A percentile compares a stretch with the other conserved stretches of the same genome.
Evolutionary conservation across 148 eudicot genomes (phyloP).

Genomic region (Vaccinium corymbosum): DNA sequence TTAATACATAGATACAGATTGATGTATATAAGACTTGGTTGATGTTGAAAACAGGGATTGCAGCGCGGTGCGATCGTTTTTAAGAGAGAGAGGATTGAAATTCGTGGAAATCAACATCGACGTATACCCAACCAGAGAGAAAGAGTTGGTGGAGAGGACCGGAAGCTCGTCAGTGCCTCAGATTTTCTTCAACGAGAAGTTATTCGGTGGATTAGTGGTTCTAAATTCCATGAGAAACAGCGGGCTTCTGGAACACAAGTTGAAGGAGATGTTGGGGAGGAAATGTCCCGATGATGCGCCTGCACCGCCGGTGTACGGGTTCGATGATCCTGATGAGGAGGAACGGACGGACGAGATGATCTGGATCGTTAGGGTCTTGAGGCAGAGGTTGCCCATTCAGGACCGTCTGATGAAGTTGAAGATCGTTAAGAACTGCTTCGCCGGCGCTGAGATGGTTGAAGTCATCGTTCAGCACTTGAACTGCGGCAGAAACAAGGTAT

Average conservation of each 20-base stretch:
- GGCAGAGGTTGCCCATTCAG: constrained; percentile 72
- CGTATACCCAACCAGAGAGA: constrained; percentile 63
- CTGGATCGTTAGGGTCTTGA: constrained; percentile 51
- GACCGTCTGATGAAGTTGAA: constrained; percentile 80
- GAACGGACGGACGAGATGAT: constrained; percentile 57
- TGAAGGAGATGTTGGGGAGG: constrained; percentile 54
- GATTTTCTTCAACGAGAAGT: constrained; percentile 79
- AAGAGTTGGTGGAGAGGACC: constrained; percentile 58
- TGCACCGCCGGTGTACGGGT: constrained; percentile 70
- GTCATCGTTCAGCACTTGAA: constrained; percentile 43
- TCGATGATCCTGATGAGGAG: constrained; percentile 66
- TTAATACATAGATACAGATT: background rate
- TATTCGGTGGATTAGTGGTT: constrained; percentile 80
- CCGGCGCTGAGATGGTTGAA: constrained; percentile 67
- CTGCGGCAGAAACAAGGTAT: constrained; percentile 57
- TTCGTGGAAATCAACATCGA: constrained; percentile 85
- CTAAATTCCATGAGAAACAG: constrained; percentile 73
- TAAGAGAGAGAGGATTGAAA: constrained; percentile 51
- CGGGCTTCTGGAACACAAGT: constrained; percentile 49
- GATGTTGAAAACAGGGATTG: constrained; percentile 38
- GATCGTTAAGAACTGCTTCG: constrained; percentile 71
- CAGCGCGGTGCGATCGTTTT: constrained; percentile 64
- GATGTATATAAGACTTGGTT: background rate
- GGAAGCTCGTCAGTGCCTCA: constrained; percentile 68
- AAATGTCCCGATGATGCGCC: constrained; percentile 86